phyloP scores from a whole-genome alignment of 139 green algal genomes.

The Haematococcus lacustris region DNA sequence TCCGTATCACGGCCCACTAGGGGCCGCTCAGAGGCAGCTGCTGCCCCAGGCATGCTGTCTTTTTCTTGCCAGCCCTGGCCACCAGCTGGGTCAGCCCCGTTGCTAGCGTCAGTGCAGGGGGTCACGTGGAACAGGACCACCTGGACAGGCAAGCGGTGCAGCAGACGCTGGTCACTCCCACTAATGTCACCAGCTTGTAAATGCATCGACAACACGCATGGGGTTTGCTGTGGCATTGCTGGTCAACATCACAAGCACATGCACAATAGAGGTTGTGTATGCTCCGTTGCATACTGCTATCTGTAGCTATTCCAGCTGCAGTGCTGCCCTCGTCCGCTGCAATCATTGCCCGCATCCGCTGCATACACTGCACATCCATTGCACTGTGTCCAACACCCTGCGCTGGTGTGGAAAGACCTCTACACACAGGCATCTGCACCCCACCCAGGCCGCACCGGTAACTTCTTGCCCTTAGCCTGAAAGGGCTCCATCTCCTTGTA shows the following conservation, averaged over 20 bases:
- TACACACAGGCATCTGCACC: not conserved
- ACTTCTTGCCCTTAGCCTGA: conserved; percentile 52
- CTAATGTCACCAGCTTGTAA: not conserved
- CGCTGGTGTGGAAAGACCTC: too few species aligned
- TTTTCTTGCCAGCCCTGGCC: not conserved
- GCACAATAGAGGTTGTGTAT: too few species aligned
- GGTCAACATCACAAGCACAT: too few species aligned
- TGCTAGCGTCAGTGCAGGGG: not conserved
- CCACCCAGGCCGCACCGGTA: conserved; percentile 13
- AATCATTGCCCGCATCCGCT: too few species aligned
- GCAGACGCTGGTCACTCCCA: not conserved
- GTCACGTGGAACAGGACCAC: conserved; percentile 11
- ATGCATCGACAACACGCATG: too few species aligned
- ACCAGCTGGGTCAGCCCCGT: not conserved
- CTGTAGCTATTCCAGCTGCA: too few species aligned
- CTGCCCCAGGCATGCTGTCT: too few species aligned
- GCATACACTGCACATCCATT: too few species aligned
- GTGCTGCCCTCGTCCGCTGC: too few species aligned
- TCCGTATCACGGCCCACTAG: conserved; percentile 32
- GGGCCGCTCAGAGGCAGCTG: conserved; percentile 19
- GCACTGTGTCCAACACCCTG: too few species aligned
- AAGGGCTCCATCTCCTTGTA: conserved; percentile 40
- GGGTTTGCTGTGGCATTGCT: too few species aligned
- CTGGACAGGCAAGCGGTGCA: not conserved
- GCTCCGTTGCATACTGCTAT: too few species aligned